Evolutionary conservation across 1,284 basidiomycete species (phyloP).

Genomic region (Wallemia hederae): DNA sequence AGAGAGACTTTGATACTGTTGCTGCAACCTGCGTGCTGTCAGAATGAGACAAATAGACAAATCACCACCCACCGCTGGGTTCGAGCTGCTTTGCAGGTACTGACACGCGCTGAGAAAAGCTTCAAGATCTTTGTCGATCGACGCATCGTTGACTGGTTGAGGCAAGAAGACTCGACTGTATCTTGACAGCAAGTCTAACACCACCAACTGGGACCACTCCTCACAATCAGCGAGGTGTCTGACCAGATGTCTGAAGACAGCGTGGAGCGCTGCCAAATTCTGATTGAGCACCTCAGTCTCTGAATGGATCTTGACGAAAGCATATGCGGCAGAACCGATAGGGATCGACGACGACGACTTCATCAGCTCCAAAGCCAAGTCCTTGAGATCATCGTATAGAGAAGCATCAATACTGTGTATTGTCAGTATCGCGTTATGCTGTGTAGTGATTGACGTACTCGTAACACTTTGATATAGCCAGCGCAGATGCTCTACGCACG

Average conservation of each 20-base stretch:
- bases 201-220: background rate
- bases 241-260: background rate
- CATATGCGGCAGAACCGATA: background rate
- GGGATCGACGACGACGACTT: background rate
- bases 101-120: background rate
- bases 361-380: background rate
- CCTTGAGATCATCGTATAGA: background rate
- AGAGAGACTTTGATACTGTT: background rate
- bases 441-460: slow-evolving; percentile 26
- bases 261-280: background rate
- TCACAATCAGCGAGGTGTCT: background rate
- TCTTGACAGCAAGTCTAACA: background rate
- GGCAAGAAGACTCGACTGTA: background rate
- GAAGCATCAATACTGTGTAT: background rate
- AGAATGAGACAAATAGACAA: background rate
- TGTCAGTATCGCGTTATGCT: background rate
- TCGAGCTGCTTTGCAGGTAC: background rate
- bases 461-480: slow-evolving; percentile 62
- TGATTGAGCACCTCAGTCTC: background rate
- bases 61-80: background rate
- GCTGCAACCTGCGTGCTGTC: background rate
- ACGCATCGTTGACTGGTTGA: background rate
- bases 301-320: background rate
- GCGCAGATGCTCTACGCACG: slow-evolving; percentile 66
- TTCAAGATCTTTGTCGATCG: background rate